These are phyloP conservation scores for Pseudocercospora cruenta DNA, from an alignment of 2,329 filamentous ascomycete genomes.

Conservation along the genomic window DNA sequence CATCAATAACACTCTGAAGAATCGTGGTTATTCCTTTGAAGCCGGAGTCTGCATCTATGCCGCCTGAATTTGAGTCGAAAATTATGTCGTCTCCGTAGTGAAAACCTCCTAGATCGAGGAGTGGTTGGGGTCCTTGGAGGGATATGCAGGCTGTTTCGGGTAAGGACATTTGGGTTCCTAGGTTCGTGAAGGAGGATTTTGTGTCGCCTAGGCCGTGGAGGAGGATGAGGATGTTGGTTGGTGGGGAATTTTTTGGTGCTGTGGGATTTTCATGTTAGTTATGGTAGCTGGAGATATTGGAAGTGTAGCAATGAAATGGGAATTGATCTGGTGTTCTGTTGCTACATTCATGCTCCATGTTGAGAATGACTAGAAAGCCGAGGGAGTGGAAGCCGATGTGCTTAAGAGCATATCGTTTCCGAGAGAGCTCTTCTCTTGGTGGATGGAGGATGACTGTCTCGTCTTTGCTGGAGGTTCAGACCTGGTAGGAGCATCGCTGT, in stretches of 20 bases:
- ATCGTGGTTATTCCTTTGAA: constrained; percentile 51
- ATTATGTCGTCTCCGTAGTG: constrained; percentile 65
- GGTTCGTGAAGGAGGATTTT: constrained; percentile 67
- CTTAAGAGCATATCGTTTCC: too few species aligned
- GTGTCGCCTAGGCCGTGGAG: constrained; percentile 85
- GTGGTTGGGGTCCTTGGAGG: constrained; percentile 68
- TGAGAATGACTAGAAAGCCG: too few species aligned
- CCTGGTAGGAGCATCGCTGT: not conserved
- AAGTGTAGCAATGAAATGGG: too few species aligned
- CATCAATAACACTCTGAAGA: constrained; percentile 50
- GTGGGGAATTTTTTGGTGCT: constrained; percentile 57
- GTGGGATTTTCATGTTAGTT: constrained; percentile 24
- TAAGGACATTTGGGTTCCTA: constrained; percentile 70
- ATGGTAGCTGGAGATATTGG: too few species aligned
- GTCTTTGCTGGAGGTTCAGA: too few species aligned
- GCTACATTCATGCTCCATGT: too few species aligned
- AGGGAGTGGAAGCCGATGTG: too few species aligned
- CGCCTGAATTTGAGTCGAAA: constrained; percentile 56
- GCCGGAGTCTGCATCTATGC: constrained; percentile 59
- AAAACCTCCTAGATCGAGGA: constrained; percentile 69
- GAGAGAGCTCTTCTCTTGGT: too few species aligned
- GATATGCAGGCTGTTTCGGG: constrained; percentile 78
- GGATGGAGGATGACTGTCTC: too few species aligned
- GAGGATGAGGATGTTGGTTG: constrained; percentile 76
- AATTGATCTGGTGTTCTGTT: too few species aligned